Evolutionary conservation across 2,329 filamentous ascomycete genomes (phyloP).

Genomic region (Diaporthe capsici): DNA sequence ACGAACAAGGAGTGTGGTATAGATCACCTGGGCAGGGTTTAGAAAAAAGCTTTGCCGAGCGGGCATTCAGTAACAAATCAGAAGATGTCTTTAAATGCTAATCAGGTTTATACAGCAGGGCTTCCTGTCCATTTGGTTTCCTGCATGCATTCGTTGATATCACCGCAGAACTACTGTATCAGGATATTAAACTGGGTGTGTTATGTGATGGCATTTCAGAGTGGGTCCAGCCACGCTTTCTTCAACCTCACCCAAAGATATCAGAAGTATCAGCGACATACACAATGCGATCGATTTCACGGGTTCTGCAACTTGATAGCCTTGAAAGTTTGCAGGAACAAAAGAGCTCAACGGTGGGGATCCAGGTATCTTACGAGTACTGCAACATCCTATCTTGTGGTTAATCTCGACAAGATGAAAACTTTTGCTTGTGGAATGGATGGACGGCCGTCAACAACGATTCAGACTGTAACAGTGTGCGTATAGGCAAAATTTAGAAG

Average conservation of each 20-base stretch:
- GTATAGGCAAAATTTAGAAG: too few species aligned
- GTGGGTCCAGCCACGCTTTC: too few species aligned
- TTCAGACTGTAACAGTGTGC: neutral
- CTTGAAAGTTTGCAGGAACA: neutral
- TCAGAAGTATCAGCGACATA: neutral
- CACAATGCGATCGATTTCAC: neutral
- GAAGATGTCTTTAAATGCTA: too few species aligned
- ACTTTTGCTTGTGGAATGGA: neutral
- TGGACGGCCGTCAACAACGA: neutral
- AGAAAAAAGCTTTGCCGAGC: neutral
- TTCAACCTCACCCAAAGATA: too few species aligned
- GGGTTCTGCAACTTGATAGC: neutral
- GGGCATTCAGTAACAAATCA: neutral
- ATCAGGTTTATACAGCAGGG: too few species aligned
- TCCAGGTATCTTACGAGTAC: neutral
- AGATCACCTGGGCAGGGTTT: neutral
- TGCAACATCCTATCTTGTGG: neutral
- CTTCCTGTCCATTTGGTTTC: too few species aligned
- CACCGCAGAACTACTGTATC: too few species aligned
- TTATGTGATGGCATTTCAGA: too few species aligned
- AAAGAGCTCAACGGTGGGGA: neutral
- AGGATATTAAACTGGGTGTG: too few species aligned
- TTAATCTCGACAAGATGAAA: neutral
- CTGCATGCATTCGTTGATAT: too few species aligned
- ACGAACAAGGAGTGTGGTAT: neutral